Evolutionary conservation across 176 grass and related monocot species (phyloP).

Genomic region (Oryza officinalis): DNA sequence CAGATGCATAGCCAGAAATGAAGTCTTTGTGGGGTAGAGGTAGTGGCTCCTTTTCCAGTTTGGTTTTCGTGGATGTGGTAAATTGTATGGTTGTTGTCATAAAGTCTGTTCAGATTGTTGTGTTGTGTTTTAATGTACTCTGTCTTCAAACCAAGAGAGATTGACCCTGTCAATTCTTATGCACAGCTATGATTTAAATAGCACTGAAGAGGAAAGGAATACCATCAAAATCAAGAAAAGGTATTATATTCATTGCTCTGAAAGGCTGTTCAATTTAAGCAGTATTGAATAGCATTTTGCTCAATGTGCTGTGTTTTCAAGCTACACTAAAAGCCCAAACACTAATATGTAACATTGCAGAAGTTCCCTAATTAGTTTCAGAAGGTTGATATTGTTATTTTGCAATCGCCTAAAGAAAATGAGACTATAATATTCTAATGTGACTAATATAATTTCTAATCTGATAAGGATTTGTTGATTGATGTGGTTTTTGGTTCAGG

Average conservation of each 20-base stretch:
- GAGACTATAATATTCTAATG: neutral
- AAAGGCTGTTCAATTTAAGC: neutral
- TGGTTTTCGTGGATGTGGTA: neutral
- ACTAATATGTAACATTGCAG: conserved; percentile 12
- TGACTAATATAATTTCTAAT: conserved; percentile 5
- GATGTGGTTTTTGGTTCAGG: conserved; percentile 46
- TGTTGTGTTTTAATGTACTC: conserved; percentile 12
- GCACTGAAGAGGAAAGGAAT: conserved; percentile 68
- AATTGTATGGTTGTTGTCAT: neutral
- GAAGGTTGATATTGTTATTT: neutral
- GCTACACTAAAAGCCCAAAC: neutral
- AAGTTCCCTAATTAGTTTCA: conserved; percentile 11
- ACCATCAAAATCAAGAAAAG: conserved; percentile 71
- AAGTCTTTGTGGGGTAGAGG: no score
- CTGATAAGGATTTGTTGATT: conserved; percentile 9
- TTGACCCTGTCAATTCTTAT: conserved; percentile 36
- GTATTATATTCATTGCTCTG: conserved; percentile 41
- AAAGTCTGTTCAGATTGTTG: conserved; percentile 5
- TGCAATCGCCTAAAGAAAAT: conserved; percentile 18
- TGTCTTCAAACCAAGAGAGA: neutral
- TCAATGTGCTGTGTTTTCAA: neutral
- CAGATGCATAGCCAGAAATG: no score
- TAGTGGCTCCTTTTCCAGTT: neutral
- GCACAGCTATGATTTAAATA: conserved; percentile 82
- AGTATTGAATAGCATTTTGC: conserved; percentile 6